Evolutionary conservation across 805 yeast genomes (phyloP).

Genomic region (Candida quercuum): DNA sequence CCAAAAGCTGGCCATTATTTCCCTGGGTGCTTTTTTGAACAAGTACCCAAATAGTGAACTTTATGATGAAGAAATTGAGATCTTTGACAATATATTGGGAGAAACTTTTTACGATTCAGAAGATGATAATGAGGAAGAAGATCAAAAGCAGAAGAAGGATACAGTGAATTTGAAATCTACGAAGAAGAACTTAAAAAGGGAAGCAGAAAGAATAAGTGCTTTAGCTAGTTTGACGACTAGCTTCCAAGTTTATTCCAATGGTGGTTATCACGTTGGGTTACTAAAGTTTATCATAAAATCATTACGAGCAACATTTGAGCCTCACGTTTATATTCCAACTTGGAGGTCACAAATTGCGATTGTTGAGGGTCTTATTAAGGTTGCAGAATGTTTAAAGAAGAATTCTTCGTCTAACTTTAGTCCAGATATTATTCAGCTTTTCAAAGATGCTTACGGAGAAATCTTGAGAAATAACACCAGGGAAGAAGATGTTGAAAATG

Average conservation of each 20-base stretch:
- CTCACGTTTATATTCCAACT: conserved; percentile 31
- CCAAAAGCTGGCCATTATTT: conserved; percentile 47
- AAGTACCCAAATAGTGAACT: conserved; percentile 27
- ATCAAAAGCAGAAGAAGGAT: conserved; percentile 17
- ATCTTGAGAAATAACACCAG: conserved; percentile 28
- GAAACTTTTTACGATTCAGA: conserved; percentile 37
- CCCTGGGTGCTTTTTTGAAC: conserved; percentile 46
- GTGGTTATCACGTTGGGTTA: conserved; percentile 15
- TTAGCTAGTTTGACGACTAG: conserved; percentile 32
- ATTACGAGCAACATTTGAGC: conserved; percentile 24
- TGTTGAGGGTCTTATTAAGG: conserved; percentile 33
- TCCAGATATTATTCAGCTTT: conserved; percentile 4
- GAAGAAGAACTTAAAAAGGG: conserved; percentile 38
- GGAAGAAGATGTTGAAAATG: conserved; percentile 48
- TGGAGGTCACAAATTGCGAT: conserved; percentile 57
- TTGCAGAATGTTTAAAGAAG: conserved; percentile 14
- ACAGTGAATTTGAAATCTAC: conserved; percentile 32
- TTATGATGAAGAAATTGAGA: conserved; percentile 29
- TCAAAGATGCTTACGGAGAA: conserved; percentile 20
- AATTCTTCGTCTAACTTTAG: conserved; percentile 4
- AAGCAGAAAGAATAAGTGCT: conserved; percentile 38
- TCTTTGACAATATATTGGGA: conserved; percentile 27
- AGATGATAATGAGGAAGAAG: conserved; percentile 33
- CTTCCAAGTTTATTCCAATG: conserved; percentile 21
- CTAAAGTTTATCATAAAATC: conserved; percentile 26